phyloP scores from a whole-genome alignment of 163 green algal genomes.

The Volvox carteri region DNA sequence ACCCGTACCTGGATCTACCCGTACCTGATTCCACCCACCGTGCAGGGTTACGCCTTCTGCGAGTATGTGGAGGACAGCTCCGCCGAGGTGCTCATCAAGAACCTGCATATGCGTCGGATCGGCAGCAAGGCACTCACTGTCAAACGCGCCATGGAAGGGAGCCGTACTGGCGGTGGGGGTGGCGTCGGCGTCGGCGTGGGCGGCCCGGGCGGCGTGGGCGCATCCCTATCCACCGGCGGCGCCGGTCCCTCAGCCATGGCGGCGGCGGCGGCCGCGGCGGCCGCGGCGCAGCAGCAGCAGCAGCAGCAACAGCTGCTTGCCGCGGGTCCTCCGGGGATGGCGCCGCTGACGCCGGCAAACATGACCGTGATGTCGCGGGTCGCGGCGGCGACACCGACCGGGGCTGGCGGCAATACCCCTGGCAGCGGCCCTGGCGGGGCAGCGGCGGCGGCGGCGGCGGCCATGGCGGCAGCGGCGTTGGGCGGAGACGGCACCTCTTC shows the following conservation, averaged over 20 bases:
- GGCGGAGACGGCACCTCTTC: background rate
- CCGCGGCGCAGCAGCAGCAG: slow-evolving; percentile 9
- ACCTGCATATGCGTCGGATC: slow-evolving; percentile 77
- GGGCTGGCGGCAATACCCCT: background rate
- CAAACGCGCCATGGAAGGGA: slow-evolving; percentile 70
- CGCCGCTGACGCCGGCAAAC: slow-evolving; percentile 32
- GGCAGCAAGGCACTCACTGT: slow-evolving; percentile 84
- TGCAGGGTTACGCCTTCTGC: slow-evolving; percentile 89
- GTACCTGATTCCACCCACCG: no score
- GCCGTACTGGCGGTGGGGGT: background rate
- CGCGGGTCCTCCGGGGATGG: slow-evolving; percentile 14
- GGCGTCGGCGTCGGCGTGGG: background rate
- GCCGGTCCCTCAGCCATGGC: background rate
- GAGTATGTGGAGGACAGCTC: slow-evolving; percentile 79
- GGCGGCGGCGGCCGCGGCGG: background rate
- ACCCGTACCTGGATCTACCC: no score
- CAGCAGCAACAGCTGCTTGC: background rate
- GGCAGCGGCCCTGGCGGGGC: background rate
- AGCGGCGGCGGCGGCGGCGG: slow-evolving; percentile 13
- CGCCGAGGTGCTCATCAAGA: slow-evolving; percentile 79
- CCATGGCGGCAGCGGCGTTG: slow-evolving; percentile 32
- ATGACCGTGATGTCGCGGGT: slow-evolving; percentile 31
- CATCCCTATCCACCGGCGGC: background rate
- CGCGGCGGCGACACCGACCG: background rate
- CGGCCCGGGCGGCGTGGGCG: background rate